Evolutionary conservation across 371 early-diverging fungal species (phyloP), one percentile per base, ranked within the genome.

Genomic region (Rhizomucor miehei): DNA sequence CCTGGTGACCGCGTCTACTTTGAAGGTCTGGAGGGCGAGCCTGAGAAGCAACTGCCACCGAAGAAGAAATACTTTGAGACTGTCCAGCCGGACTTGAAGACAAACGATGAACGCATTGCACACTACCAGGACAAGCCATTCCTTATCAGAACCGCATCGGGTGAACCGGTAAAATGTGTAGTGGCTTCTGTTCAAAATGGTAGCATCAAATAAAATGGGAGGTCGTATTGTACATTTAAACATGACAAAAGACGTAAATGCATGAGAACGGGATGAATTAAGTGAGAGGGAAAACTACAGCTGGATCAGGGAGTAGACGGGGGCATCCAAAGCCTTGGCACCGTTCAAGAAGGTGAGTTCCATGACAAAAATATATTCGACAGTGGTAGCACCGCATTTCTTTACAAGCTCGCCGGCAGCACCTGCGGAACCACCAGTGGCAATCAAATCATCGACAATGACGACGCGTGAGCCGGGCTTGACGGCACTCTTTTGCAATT

Each of bases 11-110:
- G 87, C 51, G 90, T 94, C 56, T 91, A 77, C 80, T 89, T 97
- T 77, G 92, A 90, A 50, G 94, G 92, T 24, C 87, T 89, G 72
- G 89, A 92, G 73, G 89, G 87, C 76, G 65, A 84, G 67, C 64
- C 97, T 89, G 96, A 95, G 62, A 88, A 86, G 63, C 80, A 86
- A 36, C 81, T 98, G 60, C 94, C 94, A 69, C 96, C 97, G 65
- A 98, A 98, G 85, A 94, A 93, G 86, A 98, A 98, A 82, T 89
- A 95, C 60, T 97, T 85, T 80, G 98, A 98, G 69, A 88, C 93
- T 25, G 87, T 98, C 48, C 96, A 96, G 79, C 95, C 97, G 36
- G 94, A 91, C 21, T 82, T 97, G 52, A 81, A 85, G 48, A 95
- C 96, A 36, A 80, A 89, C 37, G 87, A 87, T 21, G 84, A 89